These are phyloP conservation scores for Solanum ossicruentum DNA, from an alignment of 257 asterid genomes.

Conservation along the genomic window DNA sequence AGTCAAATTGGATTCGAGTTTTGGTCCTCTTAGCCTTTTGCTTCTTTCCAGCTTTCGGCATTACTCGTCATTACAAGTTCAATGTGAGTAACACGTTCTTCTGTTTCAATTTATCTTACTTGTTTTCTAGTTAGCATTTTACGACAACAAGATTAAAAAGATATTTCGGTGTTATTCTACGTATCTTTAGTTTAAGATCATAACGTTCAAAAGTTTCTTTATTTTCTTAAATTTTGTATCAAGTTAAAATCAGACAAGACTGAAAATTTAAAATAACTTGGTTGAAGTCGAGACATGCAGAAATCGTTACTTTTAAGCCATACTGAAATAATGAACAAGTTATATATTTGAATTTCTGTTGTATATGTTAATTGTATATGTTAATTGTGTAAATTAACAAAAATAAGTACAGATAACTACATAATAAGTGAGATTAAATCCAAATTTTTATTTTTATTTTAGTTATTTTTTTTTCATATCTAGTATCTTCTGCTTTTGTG, in stretches of 20 bases:
- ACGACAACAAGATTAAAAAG: background rate
- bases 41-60: constrained; percentile 23
- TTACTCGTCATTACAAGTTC: constrained; percentile 71
- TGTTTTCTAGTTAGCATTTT: no score
- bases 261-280: background rate
- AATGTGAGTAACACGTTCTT: constrained; percentile 32
- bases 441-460: background rate
- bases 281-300: background rate
- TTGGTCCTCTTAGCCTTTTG: constrained; percentile 30
- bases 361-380: no score
- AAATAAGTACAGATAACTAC: no score
- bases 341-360: background rate
- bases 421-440: background rate
- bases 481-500: no score
- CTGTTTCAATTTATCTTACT: background rate
- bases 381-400: no score
- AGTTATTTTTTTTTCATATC: no score
- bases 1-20: constrained; percentile 16
- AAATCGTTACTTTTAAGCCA: background rate
- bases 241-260: background rate
- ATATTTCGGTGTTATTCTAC: background rate
- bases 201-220: background rate
- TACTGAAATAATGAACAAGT: background rate
- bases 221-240: rapidly evolving
- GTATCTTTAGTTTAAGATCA: background rate